Evolutionary conservation across 306 rosid species (phyloP), one percentile per base, ranked within the genome.

Genomic region (Prunus armeniaca): DNA sequence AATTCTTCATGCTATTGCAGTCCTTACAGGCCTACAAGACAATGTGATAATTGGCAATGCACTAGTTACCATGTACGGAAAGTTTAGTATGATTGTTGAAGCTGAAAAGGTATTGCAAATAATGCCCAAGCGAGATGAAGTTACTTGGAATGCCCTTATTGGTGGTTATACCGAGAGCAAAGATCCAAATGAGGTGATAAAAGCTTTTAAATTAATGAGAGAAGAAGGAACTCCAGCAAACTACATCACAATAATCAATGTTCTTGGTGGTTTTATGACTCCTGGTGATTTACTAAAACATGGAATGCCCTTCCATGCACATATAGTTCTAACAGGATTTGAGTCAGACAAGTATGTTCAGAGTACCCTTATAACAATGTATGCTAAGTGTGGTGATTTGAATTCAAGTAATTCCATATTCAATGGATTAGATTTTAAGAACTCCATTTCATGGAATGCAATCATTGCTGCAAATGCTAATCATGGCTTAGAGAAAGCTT

Each of bases 111-210:
- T 90, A 52, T 80, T 87, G 67, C 80, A 61, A 79, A 73, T 80
- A 50, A 88, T 95, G 91, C 86, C 88, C 3, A 71, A 71, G 72
- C 88, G 89, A 76, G 92, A 95, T 60, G 88, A 80, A 84, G 89
- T 95, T 55, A 90, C 96, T n/a, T 95, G 97, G 97, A 95, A 92
- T 56, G 82, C 97, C 27, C 90, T 95, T 30, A 87, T 95, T 17
- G 97, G 97, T 61, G 80, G 97, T 68, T 83, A 82, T 81, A 87
- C 97, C 55, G 92, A 88, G 78, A 83, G 89, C 81, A 77, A 77
- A 74, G 87, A 95, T 77, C 84, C 93, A 18, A 84, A 87, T 76
- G 92, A 89, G 46, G 90, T 90, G 66, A 61, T 89, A 28, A 65
- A 80, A 78, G 86, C 92, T 82, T 90, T 95, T 71, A 87, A 84